These are phyloP conservation scores for Populus davidiana DNA, from an alignment of 345 rosid genomes.

Conservation along the genomic window DNA sequence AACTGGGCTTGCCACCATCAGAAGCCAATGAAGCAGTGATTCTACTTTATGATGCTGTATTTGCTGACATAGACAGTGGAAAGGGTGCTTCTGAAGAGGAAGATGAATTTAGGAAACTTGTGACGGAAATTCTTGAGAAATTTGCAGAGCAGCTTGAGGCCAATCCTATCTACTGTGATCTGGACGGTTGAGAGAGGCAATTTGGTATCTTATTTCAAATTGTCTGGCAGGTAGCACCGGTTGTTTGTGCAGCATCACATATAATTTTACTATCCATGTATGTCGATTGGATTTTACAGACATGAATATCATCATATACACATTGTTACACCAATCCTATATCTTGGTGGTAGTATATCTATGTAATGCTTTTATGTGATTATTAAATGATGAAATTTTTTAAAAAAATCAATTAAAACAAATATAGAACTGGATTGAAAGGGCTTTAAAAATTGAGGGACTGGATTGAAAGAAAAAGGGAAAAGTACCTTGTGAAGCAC, in stretches of 20 bases:
- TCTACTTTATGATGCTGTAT: constrained; percentile 56
- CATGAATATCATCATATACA: not conserved
- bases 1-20: constrained; percentile 70
- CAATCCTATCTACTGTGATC: constrained; percentile 46
- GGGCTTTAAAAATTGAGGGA: too few relatives aligned
- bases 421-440: too few relatives aligned
- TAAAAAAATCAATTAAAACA: too few relatives aligned
- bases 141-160: constrained; percentile 61
- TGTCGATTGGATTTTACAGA: not conserved
- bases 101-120: constrained; percentile 32
- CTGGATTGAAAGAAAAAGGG: too few relatives aligned
- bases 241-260: constrained; percentile 13
- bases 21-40: constrained; percentile 53
- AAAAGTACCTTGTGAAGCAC: too few relatives aligned
- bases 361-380: not conserved
- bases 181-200: constrained; percentile 25
- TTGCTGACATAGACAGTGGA: constrained; percentile 34
- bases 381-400: too few relatives aligned
- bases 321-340: not conserved
- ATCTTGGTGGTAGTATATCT: not conserved
- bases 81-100: constrained; percentile 23
- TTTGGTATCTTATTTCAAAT: not conserved
- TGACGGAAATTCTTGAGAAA: constrained; percentile 52
- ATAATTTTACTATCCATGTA: not conserved
- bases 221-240: not conserved